Conservation (phyloP, 352 stramenopile species). For the Phytopythium montanum region DNA sequence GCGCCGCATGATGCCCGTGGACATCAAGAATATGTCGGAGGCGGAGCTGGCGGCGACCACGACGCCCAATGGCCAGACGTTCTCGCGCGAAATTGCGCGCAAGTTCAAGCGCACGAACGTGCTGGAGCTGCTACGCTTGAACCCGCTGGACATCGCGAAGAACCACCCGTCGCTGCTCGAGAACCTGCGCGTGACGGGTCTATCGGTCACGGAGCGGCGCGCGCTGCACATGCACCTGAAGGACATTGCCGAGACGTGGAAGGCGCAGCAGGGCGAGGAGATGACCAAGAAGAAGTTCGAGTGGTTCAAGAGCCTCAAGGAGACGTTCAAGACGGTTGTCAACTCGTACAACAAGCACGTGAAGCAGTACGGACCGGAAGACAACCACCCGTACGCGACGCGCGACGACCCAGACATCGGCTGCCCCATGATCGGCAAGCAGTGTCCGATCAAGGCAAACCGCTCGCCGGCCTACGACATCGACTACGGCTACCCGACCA, state of each 20-base stretch:
- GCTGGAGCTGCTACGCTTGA: constrained; percentile 83
- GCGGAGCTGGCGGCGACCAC: constrained; percentile 60
- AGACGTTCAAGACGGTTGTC: constrained; percentile 92
- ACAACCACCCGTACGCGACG: constrained; percentile 87
- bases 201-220: constrained; percentile 88
- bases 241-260: constrained; percentile 84
- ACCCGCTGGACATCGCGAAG: constrained; percentile 84
- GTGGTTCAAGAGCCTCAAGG: constrained; percentile 91
- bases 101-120: constrained; percentile 94
- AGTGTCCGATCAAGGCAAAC: constrained; percentile 90
- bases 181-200: constrained; percentile 88
- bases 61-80: constrained; percentile 73
- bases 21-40: constrained; percentile 91
- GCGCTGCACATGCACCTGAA: constrained; percentile 87
- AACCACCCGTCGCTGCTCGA: constrained; percentile 90
- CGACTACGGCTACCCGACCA: constrained; percentile 80
- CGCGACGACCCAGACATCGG: constrained; percentile 79
- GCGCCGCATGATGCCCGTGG: constrained; percentile 90
- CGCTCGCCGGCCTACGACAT: constrained; percentile 62
- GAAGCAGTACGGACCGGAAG: constrained; percentile 84
- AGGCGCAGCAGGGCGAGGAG: constrained; percentile 86
- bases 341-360: constrained; percentile 91
- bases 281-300: constrained; percentile 91
- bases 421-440: constrained; percentile 87
- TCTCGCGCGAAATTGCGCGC: constrained; percentile 76